These are phyloP conservation scores for Xylaria palmicola DNA, from an alignment of 495 filamentous ascomycete species.

Conservation along the genomic window DNA sequence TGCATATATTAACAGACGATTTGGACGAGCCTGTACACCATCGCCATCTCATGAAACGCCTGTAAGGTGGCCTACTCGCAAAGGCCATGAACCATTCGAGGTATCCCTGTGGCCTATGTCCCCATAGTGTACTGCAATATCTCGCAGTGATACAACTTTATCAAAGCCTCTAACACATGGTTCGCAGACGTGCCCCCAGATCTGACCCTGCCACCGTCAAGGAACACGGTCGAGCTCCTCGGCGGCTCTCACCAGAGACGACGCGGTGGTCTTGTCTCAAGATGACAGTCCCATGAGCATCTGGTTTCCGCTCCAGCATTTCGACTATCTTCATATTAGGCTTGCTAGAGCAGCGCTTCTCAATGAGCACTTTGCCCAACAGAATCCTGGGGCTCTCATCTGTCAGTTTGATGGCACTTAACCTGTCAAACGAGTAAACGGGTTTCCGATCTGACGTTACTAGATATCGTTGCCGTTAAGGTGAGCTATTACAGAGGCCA, in stretches of 20 bases:
- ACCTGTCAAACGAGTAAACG: constrained; percentile 74
- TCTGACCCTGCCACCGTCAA: constrained; percentile 48
- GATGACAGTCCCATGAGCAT: constrained; percentile 65
- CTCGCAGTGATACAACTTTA: constrained; percentile 70
- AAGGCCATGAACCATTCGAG: no score
- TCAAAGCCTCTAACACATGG: constrained; percentile 65
- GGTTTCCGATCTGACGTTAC: constrained; percentile 73
- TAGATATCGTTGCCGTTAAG: constrained; percentile 69
- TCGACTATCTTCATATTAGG: constrained; percentile 87
- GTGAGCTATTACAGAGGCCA: constrained; percentile 76
- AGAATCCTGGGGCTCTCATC: constrained; percentile 72
- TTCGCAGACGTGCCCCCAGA: constrained; percentile 25
- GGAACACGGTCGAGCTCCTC: constrained; percentile 45
- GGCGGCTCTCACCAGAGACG: constrained; percentile 64
- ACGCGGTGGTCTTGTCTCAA: constrained; percentile 77
- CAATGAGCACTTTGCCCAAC: constrained; percentile 82
- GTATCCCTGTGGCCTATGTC: no score
- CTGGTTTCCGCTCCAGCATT: constrained; percentile 88
- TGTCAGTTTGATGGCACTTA: constrained; percentile 76
- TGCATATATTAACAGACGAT: no score
- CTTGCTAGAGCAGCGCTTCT: constrained; percentile 84
- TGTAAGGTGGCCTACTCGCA: no score
- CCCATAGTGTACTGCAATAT: no score
- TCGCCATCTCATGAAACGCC: no score
- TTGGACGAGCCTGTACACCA: no score